A percentile compares a stretch with the other conserved stretches of the same genome.
phyloP scores from a whole-genome alignment of 768 basidiomycete species.

The Pleurotus tuoliensis region DNA sequence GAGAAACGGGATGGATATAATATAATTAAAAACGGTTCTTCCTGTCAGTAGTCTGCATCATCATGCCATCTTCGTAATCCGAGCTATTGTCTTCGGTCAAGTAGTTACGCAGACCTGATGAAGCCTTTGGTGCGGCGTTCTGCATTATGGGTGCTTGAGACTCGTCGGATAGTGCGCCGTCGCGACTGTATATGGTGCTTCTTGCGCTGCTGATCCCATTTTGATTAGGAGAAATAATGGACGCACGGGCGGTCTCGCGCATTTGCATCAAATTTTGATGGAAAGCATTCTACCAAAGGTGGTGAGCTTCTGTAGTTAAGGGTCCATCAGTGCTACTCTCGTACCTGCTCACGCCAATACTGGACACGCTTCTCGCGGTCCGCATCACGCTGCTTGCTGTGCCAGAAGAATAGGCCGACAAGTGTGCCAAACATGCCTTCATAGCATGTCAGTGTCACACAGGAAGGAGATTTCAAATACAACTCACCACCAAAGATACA shows the following conservation, averaged over 20 bases:
- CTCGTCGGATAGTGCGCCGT: constrained; percentile 49
- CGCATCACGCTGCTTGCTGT: constrained; percentile 64
- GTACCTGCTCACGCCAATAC: constrained; percentile 87
- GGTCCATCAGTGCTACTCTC: background rate
- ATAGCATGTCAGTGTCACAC: background rate
- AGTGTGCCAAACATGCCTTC: constrained; percentile 75
- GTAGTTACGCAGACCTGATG: constrained; percentile 51
- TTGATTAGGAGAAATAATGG: constrained; percentile 51
- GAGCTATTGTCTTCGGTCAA: constrained; percentile 45
- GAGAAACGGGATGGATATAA: background rate
- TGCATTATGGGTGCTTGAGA: constrained; percentile 50
- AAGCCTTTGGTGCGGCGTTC: constrained; percentile 37
- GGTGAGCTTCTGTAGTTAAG: background rate
- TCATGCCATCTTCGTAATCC: constrained; percentile 41
- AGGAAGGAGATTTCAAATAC: background rate
- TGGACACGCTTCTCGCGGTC: constrained; percentile 83
- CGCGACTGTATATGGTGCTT: constrained; percentile 46
- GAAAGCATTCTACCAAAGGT: constrained; percentile 56
- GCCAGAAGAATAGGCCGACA: constrained; percentile 62
- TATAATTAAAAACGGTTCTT: constrained; percentile 12
- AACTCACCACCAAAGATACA: constrained; percentile 69
- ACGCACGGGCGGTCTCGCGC: constrained; percentile 69
- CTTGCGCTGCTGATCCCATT: constrained; percentile 42
- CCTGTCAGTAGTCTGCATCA: constrained; percentile 33
- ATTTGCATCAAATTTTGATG: constrained; percentile 78